Conservation (phyloP, 2,329 filamentous ascomycete species). For the Gaeumannomyces sp. region DNA sequence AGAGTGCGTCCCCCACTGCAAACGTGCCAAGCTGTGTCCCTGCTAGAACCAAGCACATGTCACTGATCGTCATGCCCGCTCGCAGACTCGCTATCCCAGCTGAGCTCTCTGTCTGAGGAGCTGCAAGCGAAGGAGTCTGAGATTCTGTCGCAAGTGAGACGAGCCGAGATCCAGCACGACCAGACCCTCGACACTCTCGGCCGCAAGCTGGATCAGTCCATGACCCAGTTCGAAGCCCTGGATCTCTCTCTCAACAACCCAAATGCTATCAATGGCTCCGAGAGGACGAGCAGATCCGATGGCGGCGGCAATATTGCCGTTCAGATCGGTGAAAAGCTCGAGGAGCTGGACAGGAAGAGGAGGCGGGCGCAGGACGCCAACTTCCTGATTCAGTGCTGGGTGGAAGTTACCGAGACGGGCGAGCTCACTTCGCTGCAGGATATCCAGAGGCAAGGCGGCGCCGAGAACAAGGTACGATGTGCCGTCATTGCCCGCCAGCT, state of each 20-base stretch:
- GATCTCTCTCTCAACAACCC: conserved; percentile 73
- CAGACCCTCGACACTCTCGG: conserved; percentile 84
- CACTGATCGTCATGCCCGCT: conserved; percentile 11
- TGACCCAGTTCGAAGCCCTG: conserved; percentile 84
- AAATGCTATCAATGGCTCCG: conserved; percentile 31
- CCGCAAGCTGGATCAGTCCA: conserved; percentile 83
- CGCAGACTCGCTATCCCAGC: conserved; percentile 57
- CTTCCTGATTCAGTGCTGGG: conserved; percentile 95
- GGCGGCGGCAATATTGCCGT: conserved; percentile 82
- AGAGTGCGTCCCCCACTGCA: conserved; percentile 44
- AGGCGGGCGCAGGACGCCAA: conserved; percentile 86
- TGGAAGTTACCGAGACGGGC: conserved; percentile 86
- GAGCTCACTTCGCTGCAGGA: conserved; percentile 84
- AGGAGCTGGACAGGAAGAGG: conserved; percentile 89
- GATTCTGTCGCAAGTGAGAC: conserved; percentile 78
- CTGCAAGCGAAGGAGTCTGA: conserved; percentile 88
- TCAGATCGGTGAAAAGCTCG: conserved; percentile 86
- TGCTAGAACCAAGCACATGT: background rate
- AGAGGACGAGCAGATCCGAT: conserved; percentile 42
- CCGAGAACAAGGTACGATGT: conserved; percentile 89
- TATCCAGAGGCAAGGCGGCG: conserved; percentile 74
- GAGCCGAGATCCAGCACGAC: conserved; percentile 87
- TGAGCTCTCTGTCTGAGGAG: conserved; percentile 70
- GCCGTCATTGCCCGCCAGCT: conserved; percentile 91
- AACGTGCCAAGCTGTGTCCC: too few species aligned